Evolutionary conservation across 192 early-diverging fungal species (phyloP), one percentile per base, ranked within the genome.

Genomic region (Rhizophagus clarus): DNA sequence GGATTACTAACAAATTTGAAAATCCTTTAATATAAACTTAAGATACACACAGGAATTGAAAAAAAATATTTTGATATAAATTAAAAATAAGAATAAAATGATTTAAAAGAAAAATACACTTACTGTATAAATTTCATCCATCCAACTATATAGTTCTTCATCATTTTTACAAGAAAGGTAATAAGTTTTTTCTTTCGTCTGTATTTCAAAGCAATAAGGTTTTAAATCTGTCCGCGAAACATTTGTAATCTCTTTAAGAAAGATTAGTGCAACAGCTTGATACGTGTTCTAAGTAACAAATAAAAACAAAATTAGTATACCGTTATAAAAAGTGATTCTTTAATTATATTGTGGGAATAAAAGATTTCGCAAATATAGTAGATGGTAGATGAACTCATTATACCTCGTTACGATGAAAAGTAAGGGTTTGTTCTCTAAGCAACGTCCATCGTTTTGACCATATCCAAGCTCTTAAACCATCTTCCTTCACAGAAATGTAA

Each of bases 111-210:
- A 45, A 31, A 56, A 15, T 76, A 29, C 0, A 4, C 82, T 75
- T 84, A 95, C 93, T 81, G 93, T 93, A 86, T 98, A 98, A 83
- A 99, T 95, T 82, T 96, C 94, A 81, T 99, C 97, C 90, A 98
- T 95, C 98, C 98, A 99, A 63, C 93, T 92, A 83, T 99, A 99
- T 37, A 99, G 88, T 82, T 99, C 97, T 82, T 97, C 95, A 83
- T 99, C 98, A 81, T 91, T 96, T 82, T 94, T 95, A 83, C 96
- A 97, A 12, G 95, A 91, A 37, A 99, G 86, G 83, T 92, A 97
- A 84, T 96, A 98, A 60, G 92, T 94, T 87, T 96, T 94, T 56
- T 98, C 97, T 85, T 95, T 97, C 49, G 97, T 96, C 49, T 90
- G 89, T 68, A 99, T 90, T 81, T 97, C 96, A 81, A 99, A 96